Evolutionary conservation across 768 basidiomycete genomes (phyloP).

Genomic region (Agaricus subrufescens): DNA sequence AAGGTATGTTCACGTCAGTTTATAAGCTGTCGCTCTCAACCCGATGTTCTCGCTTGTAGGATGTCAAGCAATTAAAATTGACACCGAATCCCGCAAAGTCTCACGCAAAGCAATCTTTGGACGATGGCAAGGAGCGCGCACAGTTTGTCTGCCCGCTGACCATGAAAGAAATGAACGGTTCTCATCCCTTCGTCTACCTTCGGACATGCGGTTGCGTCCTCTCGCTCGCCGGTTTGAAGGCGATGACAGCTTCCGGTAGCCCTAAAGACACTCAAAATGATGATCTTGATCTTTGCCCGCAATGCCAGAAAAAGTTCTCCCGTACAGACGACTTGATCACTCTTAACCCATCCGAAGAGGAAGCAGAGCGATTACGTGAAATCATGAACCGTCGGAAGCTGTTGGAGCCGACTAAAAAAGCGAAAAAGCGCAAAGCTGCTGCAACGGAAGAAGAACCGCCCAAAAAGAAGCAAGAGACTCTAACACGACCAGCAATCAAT

Average conservation of each 20-base stretch:
- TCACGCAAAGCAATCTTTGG: slow-evolving; percentile 27
- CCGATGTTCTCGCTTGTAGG: slow-evolving; percentile 38
- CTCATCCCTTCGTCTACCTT: slow-evolving; percentile 84
- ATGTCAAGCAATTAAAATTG: slow-evolving; percentile 80
- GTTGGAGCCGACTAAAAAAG: slow-evolving; percentile 50
- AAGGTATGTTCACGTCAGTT: slow-evolving; percentile 56
- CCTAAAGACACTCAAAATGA: slow-evolving; percentile 22
- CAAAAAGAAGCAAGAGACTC: slow-evolving; percentile 41
- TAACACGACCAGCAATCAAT: slow-evolving; percentile 37
- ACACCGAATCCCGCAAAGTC: slow-evolving; percentile 59
- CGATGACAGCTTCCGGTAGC: slow-evolving; percentile 38
- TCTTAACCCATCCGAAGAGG: slow-evolving; percentile 70
- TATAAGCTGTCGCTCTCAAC: not conserved
- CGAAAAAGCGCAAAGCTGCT: slow-evolving; percentile 56
- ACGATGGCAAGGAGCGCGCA: slow-evolving; percentile 39
- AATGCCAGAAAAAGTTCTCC: slow-evolving; percentile 70
- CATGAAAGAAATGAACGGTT: slow-evolving; percentile 92
- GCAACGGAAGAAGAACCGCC: slow-evolving; percentile 30
- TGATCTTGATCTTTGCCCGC: slow-evolving; percentile 63
- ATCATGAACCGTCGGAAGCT: slow-evolving; percentile 56
- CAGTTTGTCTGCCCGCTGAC: slow-evolving; percentile 90
- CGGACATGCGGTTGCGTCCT: slow-evolving; percentile 88
- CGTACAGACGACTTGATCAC: slow-evolving; percentile 46
- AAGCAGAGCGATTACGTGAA: slow-evolving; percentile 52
- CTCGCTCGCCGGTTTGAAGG: slow-evolving; percentile 77